These are phyloP conservation scores for Penicillium aurantiogriseum DNA, from an alignment of 2,329 filamentous ascomycete genomes.

Conservation along the genomic window DNA sequence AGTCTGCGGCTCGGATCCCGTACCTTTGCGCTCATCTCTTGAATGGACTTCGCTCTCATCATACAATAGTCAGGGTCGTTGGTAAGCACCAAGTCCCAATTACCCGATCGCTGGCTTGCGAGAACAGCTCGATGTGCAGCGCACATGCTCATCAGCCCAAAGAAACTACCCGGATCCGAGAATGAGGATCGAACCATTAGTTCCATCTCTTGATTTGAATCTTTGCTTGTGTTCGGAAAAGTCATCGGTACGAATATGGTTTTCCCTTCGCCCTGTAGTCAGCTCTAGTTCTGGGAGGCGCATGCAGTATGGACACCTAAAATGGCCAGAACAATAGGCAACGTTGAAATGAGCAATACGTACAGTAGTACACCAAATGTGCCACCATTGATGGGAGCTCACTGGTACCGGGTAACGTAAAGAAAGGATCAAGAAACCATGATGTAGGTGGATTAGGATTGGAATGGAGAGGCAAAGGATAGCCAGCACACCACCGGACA, in stretches of 20 bases:
- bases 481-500: constrained; percentile 18
- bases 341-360: constrained; percentile 10
- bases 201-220: constrained; percentile 24
- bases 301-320: neutral
- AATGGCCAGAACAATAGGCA: neutral
- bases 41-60: constrained; percentile 39
- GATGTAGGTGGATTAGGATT: constrained; percentile 22
- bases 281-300: constrained; percentile 9
- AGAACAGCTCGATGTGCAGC: constrained; percentile 41
- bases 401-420: constrained; percentile 30
- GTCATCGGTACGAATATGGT: constrained; percentile 41
- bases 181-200: constrained; percentile 35
- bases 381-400: constrained; percentile 29
- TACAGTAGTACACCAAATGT: constrained; percentile 36
- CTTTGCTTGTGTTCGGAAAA: constrained; percentile 35
- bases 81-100: constrained; percentile 21
- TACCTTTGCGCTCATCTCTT: constrained; percentile 35
- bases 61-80: constrained; percentile 39
- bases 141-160: constrained; percentile 40
- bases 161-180: constrained; percentile 39
- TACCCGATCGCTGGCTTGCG: constrained; percentile 25
- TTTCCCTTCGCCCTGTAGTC: constrained; percentile 28
- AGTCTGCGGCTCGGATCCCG: constrained; percentile 27
- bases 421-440: constrained; percentile 38
- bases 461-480: constrained; percentile 16